Evolutionary conservation across 768 basidiomycete species (phyloP).

Genomic region (Tulasnella sp.): DNA sequence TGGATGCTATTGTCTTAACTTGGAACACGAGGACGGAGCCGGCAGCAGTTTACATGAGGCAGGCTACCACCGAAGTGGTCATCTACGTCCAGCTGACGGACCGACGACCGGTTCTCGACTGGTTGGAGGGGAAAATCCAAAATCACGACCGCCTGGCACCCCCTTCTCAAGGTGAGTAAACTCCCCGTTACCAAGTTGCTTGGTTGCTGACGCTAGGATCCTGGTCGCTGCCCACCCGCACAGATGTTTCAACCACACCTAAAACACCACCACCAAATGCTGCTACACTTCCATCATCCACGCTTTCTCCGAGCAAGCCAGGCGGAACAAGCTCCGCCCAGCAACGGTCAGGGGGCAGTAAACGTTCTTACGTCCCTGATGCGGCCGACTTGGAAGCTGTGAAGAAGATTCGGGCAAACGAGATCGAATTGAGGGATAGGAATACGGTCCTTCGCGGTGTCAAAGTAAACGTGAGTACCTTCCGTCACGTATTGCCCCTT

Average conservation of each 20-base stretch:
- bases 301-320: constrained; percentile 29
- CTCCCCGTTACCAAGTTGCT: constrained; percentile 6
- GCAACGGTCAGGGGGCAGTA: constrained; percentile 46
- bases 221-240: neutral
- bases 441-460: constrained; percentile 78
- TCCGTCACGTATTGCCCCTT: constrained; percentile 5
- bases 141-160: constrained; percentile 54
- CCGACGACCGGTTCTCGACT: constrained; percentile 80
- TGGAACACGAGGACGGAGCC: constrained; percentile 72
- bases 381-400: constrained; percentile 75
- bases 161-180: constrained; percentile 42
- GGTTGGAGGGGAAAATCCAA: constrained; percentile 60
- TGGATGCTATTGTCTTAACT: constrained; percentile 80
- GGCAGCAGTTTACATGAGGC: constrained; percentile 84
- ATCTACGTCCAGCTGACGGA: constrained; percentile 82
- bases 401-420: constrained; percentile 72
- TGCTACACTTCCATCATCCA: constrained; percentile 30
- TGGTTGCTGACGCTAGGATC: constrained; percentile 31
- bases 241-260: constrained; percentile 55
- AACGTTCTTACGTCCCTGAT: constrained; percentile 77
- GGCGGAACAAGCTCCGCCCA: constrained; percentile 28
- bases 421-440: constrained; percentile 77
- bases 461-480: constrained; percentile 69
- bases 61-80: constrained; percentile 64
- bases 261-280: constrained; percentile 50